A percentile compares a stretch with the other conserved stretches of the same genome.
Evolutionary conservation across 176 grass and related monocot genomes (phyloP).

Genomic region (Eragrostis nindensis): DNA sequence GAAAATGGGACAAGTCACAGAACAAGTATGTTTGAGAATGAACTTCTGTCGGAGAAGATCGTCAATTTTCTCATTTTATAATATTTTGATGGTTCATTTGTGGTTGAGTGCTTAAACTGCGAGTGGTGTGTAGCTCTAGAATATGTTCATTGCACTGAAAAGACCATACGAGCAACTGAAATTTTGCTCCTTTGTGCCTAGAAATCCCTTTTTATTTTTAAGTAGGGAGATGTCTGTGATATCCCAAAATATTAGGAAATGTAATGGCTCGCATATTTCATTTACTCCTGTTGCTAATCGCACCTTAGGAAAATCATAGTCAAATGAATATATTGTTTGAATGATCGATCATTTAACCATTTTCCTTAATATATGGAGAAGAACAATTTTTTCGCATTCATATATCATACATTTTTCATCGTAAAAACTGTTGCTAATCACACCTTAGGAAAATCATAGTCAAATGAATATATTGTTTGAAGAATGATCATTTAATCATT

Average conservation of each 20-base stretch:
- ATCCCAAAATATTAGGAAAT: not conserved
- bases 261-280: not conserved
- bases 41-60: constrained; percentile 49
- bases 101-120: not conserved
- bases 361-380: too few species aligned
- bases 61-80: not conserved
- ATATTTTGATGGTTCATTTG: constrained; percentile 30
- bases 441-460: not conserved
- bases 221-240: not conserved
- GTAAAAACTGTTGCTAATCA: not conserved
- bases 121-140: constrained; percentile 24
- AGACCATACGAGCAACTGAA: constrained; percentile 30
- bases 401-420: too few species aligned
- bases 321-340: not conserved
- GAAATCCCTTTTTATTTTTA: not conserved
- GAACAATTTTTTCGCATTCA: too few species aligned
- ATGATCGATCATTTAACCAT: not conserved
- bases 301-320: not conserved
- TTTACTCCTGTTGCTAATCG: not conserved
- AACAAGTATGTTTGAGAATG: constrained; percentile 32
- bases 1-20: constrained; percentile 42
- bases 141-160: constrained; percentile 50
- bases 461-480: not conserved
- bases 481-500: not conserved
- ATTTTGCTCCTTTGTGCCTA: not conserved